phyloP scores from a whole-genome alignment of 768 basidiomycete genomes.

The Leccinum subgranulosum region DNA sequence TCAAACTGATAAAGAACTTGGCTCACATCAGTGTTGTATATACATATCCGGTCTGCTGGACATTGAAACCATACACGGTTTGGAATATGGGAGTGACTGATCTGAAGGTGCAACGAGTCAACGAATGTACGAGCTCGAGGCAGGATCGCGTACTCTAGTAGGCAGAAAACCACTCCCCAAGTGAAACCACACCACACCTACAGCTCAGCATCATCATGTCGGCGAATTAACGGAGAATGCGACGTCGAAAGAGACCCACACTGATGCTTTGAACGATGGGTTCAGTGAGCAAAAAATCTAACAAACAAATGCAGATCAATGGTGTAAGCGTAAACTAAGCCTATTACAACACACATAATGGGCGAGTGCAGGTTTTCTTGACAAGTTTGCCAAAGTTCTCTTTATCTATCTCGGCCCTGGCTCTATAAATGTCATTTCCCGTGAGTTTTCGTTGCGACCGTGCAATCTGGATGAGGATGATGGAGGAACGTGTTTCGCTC shows the following conservation, averaged over 20 bases:
- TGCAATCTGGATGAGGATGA: conserved; percentile 69
- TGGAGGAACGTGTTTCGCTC: conserved; percentile 68
- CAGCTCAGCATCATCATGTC: background rate
- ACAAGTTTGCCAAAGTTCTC: conserved; percentile 54
- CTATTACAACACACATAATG: conserved; percentile 50
- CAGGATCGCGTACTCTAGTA: conserved; percentile 46
- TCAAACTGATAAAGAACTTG: background rate
- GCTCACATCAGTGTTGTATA: conserved; percentile 50
- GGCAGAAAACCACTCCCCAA: conserved; percentile 72
- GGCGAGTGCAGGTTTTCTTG: conserved; percentile 64
- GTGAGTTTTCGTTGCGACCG: conserved; percentile 60
- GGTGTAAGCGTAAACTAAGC: background rate
- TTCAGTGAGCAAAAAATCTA: conserved; percentile 40
- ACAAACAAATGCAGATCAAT: background rate
- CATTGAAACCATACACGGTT: conserved; percentile 55
- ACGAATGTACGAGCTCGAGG: background rate
- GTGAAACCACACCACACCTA: conserved; percentile 67
- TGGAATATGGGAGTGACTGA: conserved; percentile 55
- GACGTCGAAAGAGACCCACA: conserved; percentile 36
- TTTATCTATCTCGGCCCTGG: conserved; percentile 60
- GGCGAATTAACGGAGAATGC: background rate
- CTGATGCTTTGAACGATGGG: conserved; percentile 72
- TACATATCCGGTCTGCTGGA: conserved; percentile 53
- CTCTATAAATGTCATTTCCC: conserved; percentile 56
- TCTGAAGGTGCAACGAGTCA: conserved; percentile 24